Percentiles rank a stretch among this genome's conserved stretches.
phyloP scores from a whole-genome alignment of 257 asterid species.

The Lycium barbarum region DNA sequence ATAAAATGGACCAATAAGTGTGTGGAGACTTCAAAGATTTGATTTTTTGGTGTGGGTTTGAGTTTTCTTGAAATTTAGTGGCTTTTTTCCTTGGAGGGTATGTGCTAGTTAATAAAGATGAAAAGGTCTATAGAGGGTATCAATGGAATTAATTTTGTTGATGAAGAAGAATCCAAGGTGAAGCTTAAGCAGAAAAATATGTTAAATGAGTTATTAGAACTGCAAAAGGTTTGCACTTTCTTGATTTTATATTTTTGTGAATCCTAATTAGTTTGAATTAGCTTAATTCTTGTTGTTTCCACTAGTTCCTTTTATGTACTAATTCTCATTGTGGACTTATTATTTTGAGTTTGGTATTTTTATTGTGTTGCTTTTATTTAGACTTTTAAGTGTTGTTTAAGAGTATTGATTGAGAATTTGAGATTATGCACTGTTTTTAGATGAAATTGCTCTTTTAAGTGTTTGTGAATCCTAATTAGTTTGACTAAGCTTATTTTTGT shows the following conservation, averaged over 20 bases:
- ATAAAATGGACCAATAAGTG: background rate
- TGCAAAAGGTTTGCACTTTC: constrained; percentile 29
- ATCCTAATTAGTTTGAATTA: background rate
- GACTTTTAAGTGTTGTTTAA: background rate
- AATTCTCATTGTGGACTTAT: too few relatives aligned
- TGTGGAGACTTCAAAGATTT: background rate
- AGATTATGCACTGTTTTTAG: too few relatives aligned
- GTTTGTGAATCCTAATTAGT: too few relatives aligned
- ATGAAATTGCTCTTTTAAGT: too few relatives aligned
- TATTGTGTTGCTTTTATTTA: background rate
- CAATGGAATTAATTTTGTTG: background rate
- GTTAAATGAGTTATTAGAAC: constrained; percentile 6
- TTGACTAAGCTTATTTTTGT: too few relatives aligned
- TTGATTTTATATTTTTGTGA: background rate
- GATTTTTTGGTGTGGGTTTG: background rate
- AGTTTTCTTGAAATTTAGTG: constrained; percentile 9
- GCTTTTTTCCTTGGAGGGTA: background rate
- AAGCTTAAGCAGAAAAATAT: background rate
- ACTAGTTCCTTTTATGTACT: background rate
- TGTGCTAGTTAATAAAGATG: constrained; percentile 8
- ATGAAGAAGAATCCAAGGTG: background rate
- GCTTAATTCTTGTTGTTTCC: background rate
- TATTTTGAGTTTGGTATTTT: background rate
- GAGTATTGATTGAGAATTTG: too few relatives aligned
- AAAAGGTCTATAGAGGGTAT: constrained; percentile 21